Evolutionary conservation across 495 filamentous ascomycete genomes (phyloP), one percentile per base, ranked within the genome.

Genomic region (Penicillium odoratum): DNA sequence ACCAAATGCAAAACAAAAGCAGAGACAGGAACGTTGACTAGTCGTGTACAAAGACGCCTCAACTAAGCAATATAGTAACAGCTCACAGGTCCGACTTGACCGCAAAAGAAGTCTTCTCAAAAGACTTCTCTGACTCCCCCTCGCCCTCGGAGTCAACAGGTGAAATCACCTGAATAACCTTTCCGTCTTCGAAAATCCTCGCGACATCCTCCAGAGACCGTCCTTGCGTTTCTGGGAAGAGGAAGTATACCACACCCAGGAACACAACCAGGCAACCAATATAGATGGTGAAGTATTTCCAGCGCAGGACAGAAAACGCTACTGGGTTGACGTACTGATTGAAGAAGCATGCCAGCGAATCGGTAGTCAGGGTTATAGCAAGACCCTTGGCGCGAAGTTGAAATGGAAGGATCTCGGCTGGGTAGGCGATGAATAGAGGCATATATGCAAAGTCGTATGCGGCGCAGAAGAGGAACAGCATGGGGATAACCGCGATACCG

Each of bases 371-470:
- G 67, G 80, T 81, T 47, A 85, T 72, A 72, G 88, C 84, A 72
- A 89, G 82, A 26, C 87, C 86, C 75, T 89, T 91, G 21, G 86
- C 85, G 15, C 86, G 83, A 48, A 90, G 74, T 40, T 83, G 80
- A 69, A 85, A 91, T 0, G 86, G 85, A 11, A 88, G 70, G 25
- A 90, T 82, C 74, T 90, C 87, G 21, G 86, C 75, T 0, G 81
- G 79, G 57, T 87, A 87, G 25, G 86, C 81, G 54, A 88, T 80
- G 43, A 88, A 74, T 34, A 88, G 70, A 11, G 84, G 81, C 21
- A 82, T 83, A 61, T 83, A 85, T 50, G 81, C 81, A 51, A 86
- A 82, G 53, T 82, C 81, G 68, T 84, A 86, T 43, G 78, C 79
- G 43, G 63, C 57, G 47, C 68, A 66, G 67, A 88, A 88, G 7